Evolutionary conservation across 805 yeast genomes (phyloP), one percentile per base, ranked within the genome.

Genomic region (Cyberlindnera samutprakarnensis): DNA sequence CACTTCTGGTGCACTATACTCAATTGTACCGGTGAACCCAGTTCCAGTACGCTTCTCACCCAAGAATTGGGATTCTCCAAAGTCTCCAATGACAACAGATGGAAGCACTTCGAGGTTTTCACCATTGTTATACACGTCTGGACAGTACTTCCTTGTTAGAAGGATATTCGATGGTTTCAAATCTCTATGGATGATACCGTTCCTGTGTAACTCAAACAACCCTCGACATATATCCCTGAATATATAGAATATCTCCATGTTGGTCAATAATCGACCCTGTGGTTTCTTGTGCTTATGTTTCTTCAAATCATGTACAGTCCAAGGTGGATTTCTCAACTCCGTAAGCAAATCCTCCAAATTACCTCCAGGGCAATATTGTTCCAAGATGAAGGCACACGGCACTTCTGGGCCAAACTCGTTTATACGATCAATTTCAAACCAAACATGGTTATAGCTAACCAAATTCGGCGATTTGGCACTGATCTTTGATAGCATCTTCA

Each of bases 321-420:
- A 43, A 28, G 56, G 57, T 1, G 72, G 68, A 16, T 51, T 46
- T 24, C 52, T 49, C 31, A 58, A 50, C 38, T 51, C 48, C 6
- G 53, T 43, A 1, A 80, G 62, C 41, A 79, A 66, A 33, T 76
- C 82, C 46, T 87, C 95, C 35, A 87, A 56, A 25, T 85, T 85
- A 0, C 95, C 96, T 12, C 95, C 95, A 31, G 75, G 79, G 49
- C 95, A 87, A 51, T 81, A 87, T 49, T 87, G 95, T 53, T 83
- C 90, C 11, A 87, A 59, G 8, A 87, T 81, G 46, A 75, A 87
- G 5, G 87, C 85, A 51, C 82, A 79, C 0, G 88, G 87, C 5
- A 72, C 64, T 18, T 52, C 49, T 22, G 79, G 74, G 31, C 77
- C 76, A 51, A 74, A 74, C 8, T 58, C 61, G 28, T 69, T 61